These are phyloP conservation scores for Mycosarcoma mackinlayi DNA, from an alignment of 1,284 basidiomycete genomes.

Conservation along the genomic window DNA sequence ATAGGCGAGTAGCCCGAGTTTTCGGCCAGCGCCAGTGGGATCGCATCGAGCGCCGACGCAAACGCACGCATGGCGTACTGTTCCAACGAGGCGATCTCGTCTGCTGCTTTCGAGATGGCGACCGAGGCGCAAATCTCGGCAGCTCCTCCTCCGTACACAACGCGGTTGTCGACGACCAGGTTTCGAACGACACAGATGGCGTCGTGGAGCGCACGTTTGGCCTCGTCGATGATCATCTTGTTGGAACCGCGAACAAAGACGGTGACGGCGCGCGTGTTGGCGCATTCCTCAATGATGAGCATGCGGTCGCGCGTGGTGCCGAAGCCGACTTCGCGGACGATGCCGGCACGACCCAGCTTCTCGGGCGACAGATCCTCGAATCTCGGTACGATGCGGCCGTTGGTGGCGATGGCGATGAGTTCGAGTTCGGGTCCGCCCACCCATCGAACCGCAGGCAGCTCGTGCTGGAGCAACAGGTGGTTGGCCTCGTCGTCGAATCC, in stretches of 20 bases:
- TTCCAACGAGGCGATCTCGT: conserved; percentile 94
- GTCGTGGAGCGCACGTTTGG: conserved; percentile 95
- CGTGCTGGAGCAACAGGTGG: conserved; percentile 96
- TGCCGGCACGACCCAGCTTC: conserved; percentile 91
- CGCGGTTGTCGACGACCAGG: conserved; percentile 91
- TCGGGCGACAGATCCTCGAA: conserved; percentile 93
- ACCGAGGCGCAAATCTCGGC: conserved; percentile 95
- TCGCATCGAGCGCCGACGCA: conserved; percentile 88
- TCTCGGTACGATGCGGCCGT: conserved; percentile 95
- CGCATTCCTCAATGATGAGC: conserved; percentile 98
- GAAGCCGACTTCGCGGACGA: conserved; percentile 93
- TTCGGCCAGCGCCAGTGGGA: conserved; percentile 94
- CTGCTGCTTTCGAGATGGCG: conserved; percentile 91
- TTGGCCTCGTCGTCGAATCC: conserved; percentile 99
- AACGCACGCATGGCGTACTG: conserved; percentile 99
- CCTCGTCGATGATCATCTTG: conserved; percentile 98
- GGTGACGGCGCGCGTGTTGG: conserved; percentile 94
- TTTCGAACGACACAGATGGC: conserved; percentile 97
- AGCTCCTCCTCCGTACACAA: conserved; percentile 97
- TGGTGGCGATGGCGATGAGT: conserved; percentile 98
- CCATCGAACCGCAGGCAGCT: conserved; percentile 97
- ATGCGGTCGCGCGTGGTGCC: conserved; percentile 98
- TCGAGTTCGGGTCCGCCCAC: conserved; percentile 99
- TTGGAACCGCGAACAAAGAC: conserved; percentile 97
- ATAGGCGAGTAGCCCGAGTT: conserved; percentile 97